Conservation (phyloP, 331 rosid species). For the Acacia concinna region DNA sequence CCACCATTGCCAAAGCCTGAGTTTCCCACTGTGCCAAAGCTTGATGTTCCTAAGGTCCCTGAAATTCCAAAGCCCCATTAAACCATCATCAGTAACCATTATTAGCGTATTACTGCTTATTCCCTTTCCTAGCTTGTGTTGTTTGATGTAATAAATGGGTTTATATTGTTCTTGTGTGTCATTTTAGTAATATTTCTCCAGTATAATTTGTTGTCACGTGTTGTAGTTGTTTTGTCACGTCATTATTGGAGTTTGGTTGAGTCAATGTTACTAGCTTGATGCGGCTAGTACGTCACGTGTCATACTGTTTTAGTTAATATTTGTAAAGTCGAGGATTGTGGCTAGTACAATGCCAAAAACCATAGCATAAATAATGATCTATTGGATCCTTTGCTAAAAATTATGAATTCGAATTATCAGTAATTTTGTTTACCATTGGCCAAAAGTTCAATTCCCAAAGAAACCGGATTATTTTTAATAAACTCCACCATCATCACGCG, state of each 20-base stretch:
- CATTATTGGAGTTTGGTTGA: neutral
- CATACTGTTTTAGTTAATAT: neutral
- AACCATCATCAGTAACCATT: neutral
- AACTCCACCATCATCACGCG: no score
- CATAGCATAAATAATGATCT: neutral
- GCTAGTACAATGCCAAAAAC: neutral
- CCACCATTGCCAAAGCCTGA: neutral
- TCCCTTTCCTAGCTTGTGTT: neutral
- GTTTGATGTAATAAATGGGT: neutral
- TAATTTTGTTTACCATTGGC: neutral
- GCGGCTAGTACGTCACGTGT: neutral
- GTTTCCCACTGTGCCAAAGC: neutral
- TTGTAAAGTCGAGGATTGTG: neutral
- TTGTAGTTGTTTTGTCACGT: neutral
- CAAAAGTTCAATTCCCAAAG: neutral
- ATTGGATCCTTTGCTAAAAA: neutral
- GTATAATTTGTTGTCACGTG: neutral
- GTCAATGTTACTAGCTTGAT: neutral
- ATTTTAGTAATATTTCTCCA: neutral
- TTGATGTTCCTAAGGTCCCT: constrained; percentile 12
- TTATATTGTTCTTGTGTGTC: neutral
- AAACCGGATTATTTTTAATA: neutral
- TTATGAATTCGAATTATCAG: neutral
- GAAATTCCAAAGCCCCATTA: neutral
- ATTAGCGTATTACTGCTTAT: neutral